Percentiles rank a stretch among this genome's conserved stretches.
Conservation (phyloP, 2,329 filamentous ascomycete species). For the Catunica adiposa region DNA sequence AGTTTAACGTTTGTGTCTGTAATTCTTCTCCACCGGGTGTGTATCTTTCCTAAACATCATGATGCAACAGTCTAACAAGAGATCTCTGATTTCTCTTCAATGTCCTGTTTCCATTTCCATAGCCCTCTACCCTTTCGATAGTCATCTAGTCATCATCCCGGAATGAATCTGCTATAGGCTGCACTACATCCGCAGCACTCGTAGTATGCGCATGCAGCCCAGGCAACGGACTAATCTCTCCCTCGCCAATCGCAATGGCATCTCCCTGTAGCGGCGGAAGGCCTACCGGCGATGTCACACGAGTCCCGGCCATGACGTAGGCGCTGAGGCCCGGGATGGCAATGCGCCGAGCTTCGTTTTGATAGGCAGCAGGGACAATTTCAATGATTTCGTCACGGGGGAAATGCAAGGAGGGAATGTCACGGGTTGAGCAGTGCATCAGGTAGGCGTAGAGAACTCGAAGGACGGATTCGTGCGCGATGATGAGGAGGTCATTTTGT, state of each 20-base stretch:
- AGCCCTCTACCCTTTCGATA: neutral
- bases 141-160: conserved; percentile 11
- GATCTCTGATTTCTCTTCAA: too few species aligned
- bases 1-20: neutral
- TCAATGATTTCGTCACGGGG: conserved; percentile 96
- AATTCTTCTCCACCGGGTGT: too few species aligned
- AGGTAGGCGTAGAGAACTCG: conserved; percentile 93
- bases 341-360: conserved; percentile 86
- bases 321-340: conserved; percentile 56
- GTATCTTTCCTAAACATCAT: too few species aligned
- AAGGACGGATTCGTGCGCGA: conserved; percentile 94
- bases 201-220: conserved; percentile 4
- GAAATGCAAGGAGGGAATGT: conserved; percentile 85
- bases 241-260: conserved; percentile 4
- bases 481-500: conserved; percentile 93
- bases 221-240: neutral
- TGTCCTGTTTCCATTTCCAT: neutral
- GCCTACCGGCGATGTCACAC: conserved; percentile 12
- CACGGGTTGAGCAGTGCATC: conserved; percentile 93
- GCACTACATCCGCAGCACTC: conserved; percentile 4
- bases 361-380: conserved; percentile 93
- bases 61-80: too few species aligned
- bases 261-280: conserved; percentile 1
- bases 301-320: conserved; percentile 46
- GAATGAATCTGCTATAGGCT: conserved; percentile 11